These are phyloP conservation scores for Vaccinium darrowii DNA, from an alignment of 148 eudicot species.

Conservation along the genomic window DNA sequence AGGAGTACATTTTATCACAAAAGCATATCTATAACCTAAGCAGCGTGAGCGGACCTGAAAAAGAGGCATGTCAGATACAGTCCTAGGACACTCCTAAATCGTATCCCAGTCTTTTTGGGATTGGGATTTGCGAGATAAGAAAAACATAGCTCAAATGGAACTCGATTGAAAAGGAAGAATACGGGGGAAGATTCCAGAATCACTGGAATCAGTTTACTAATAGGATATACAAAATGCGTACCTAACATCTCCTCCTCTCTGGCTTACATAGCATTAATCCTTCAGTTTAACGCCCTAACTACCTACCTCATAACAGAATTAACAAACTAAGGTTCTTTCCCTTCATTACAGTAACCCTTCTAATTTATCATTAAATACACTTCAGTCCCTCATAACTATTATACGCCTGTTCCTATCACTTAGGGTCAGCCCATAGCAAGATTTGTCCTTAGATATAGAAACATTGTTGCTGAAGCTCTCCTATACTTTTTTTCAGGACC, in stretches of 20 bases:
- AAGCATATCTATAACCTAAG: background rate
- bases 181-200: background rate
- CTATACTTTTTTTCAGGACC: background rate
- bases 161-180: background rate
- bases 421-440: background rate
- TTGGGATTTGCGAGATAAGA: background rate
- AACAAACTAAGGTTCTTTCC: background rate
- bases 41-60: background rate
- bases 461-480: constrained; percentile 3
- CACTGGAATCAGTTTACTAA: background rate
- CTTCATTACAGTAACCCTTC: background rate
- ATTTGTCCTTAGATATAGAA: background rate
- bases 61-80: background rate
- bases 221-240: background rate
- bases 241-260: background rate
- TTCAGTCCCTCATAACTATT: background rate
- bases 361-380: background rate
- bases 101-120: background rate
- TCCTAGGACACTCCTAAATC: background rate
- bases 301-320: background rate
- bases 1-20: background rate
- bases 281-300: background rate
- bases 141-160: background rate
- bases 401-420: background rate
- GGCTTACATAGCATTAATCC: background rate